Conservation (phyloP, 179 eudicot species). For the Amaranthus tricolor region DNA sequence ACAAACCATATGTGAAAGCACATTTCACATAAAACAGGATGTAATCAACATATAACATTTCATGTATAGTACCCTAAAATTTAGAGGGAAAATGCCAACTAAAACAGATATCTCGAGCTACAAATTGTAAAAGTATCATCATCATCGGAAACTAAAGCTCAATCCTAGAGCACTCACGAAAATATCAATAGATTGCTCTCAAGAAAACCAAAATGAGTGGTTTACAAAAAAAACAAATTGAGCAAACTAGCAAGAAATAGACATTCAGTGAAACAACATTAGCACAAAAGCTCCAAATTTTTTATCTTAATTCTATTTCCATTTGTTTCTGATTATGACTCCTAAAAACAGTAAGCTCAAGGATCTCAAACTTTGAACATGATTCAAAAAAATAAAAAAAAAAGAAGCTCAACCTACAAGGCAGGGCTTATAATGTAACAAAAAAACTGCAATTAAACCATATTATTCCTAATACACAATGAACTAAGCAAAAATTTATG, state of each 20-base stretch:
- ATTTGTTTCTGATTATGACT: not conserved
- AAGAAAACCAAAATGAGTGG: not conserved
- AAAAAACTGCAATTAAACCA: not conserved
- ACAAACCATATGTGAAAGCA: slow-evolving; percentile 1
- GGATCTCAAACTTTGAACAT: not conserved
- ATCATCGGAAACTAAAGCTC: not conserved
- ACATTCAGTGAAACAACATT: not conserved
- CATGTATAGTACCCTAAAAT: not conserved
- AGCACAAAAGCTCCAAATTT: slow-evolving; percentile 6
- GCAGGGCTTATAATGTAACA: not conserved
- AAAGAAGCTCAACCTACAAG: not conserved
- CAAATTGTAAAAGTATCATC: not conserved
- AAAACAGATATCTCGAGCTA: not conserved
- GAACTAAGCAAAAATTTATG: not conserved
- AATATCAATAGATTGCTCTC: not conserved
- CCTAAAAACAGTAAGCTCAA: not conserved
- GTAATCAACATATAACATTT: not conserved
- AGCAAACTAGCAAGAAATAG: not conserved
- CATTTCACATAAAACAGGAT: not conserved
- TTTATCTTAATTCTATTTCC: not conserved
- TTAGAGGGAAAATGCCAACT: not conserved
- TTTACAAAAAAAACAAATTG: not conserved
- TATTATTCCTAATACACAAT: not conserved
- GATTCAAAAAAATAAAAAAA: not conserved
- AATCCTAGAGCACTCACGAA: slow-evolving; percentile 1